Conservation (phyloP, 108 stramenopile species). For the Thalassiosira profunda region DNA sequence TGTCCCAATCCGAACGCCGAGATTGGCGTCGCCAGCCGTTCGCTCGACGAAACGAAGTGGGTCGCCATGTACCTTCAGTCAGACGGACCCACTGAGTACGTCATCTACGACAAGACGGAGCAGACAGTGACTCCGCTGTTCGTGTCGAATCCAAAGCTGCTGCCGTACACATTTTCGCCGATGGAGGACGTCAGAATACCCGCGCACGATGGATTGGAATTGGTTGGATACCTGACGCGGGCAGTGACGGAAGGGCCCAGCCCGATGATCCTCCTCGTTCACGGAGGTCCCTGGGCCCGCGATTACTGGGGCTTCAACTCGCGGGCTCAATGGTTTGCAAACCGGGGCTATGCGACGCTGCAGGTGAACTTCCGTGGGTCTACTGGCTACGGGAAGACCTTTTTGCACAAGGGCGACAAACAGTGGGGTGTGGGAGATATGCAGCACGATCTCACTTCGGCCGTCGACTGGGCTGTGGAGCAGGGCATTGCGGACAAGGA, state of each 20-base stretch:
- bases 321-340: constrained; percentile 61
- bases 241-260: constrained; percentile 34
- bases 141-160: constrained; percentile 51
- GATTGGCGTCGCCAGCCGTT: constrained; percentile 46
- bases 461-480: constrained; percentile 63
- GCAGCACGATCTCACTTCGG: constrained; percentile 70
- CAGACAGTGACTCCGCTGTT: constrained; percentile 51
- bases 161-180: constrained; percentile 55
- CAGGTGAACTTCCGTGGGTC: constrained; percentile 70
- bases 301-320: constrained; percentile 65
- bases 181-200: constrained; percentile 64
- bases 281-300: constrained; percentile 69
- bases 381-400: constrained; percentile 67
- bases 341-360: constrained; percentile 64
- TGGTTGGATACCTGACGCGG: constrained; percentile 61
- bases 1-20: constrained; percentile 48
- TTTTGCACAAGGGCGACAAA: constrained; percentile 64
- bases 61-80: constrained; percentile 44
- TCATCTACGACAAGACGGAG: constrained; percentile 49
- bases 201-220: constrained; percentile 57
- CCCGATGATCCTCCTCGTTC: constrained; percentile 62
- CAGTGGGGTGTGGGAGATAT: constrained; percentile 73
- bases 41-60: constrained; percentile 65
- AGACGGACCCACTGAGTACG: constrained; percentile 62
- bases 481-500: constrained; percentile 65